A percentile compares a stretch with the other conserved stretches of the same genome.
These are phyloP conservation scores for Vanilla planifolia DNA, from an alignment of 106 monocot genomes.

Conservation along the genomic window DNA sequence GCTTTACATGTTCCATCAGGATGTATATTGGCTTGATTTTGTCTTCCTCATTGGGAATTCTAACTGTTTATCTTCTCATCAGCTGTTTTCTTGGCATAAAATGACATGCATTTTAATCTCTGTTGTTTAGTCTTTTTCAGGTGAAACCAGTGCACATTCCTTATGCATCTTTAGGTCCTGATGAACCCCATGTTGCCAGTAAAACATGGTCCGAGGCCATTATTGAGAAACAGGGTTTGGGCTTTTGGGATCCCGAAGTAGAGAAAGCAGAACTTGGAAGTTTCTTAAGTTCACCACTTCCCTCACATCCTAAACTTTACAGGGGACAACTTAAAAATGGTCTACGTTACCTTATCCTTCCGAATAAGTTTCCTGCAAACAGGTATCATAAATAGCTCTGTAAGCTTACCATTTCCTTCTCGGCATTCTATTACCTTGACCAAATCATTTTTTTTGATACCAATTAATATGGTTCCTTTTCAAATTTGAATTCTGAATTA, in stretches of 20 bases:
- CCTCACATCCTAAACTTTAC: conserved; percentile 77
- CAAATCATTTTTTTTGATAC: too few species aligned
- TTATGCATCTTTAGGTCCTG: conserved; percentile 68
- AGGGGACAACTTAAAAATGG: conserved; percentile 90
- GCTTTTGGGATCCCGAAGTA: conserved; percentile 38
- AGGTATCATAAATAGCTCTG: conserved; percentile 36
- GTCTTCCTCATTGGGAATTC: background rate
- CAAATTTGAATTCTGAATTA: too few species aligned
- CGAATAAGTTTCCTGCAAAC: conserved; percentile 90
- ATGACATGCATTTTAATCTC: background rate
- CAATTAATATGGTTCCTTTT: too few species aligned
- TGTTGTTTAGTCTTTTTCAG: conserved; percentile 25
- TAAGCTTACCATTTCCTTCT: background rate
- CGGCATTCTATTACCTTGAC: background rate
- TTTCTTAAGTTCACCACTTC: conserved; percentile 53
- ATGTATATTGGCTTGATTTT: background rate
- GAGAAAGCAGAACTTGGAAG: conserved; percentile 39
- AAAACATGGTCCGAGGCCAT: conserved; percentile 59
- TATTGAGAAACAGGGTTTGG: conserved; percentile 44
- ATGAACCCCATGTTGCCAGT: conserved; percentile 95
- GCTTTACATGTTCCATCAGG: background rate
- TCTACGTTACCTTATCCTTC: conserved; percentile 85
- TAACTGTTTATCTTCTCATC: background rate
- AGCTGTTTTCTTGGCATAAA: background rate
- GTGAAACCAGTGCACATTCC: conserved; percentile 28